Conservation (phyloP, 371 early-diverging fungal genomes). For the Saksenaea oblongispora region DNA sequence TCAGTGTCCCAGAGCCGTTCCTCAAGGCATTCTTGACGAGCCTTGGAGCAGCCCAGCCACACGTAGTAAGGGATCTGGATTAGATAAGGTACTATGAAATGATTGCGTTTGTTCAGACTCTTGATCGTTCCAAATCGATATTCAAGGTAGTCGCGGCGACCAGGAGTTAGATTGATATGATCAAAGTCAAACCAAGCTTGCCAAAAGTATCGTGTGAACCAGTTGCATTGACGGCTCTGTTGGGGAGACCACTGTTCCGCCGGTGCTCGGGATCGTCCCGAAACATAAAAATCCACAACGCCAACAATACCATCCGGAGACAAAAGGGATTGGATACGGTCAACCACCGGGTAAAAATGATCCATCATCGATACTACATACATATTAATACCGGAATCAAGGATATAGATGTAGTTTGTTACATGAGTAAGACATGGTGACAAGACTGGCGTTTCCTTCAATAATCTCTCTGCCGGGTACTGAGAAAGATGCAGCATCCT, state of each 20-base stretch:
- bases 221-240: slow-evolving; percentile 63
- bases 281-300: slow-evolving; percentile 81
- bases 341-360: slow-evolving; percentile 69
- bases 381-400: not conserved
- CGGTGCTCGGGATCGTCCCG: slow-evolving; percentile 57
- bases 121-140: slow-evolving; percentile 81
- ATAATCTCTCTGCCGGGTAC: slow-evolving; percentile 56
- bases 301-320: slow-evolving; percentile 74
- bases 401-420: slow-evolving; percentile 11
- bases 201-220: slow-evolving; percentile 85
- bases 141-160: slow-evolving; percentile 85
- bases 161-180: slow-evolving; percentile 76
- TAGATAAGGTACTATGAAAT: slow-evolving; percentile 69
- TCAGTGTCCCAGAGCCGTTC: slow-evolving; percentile 25
- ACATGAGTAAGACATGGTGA: slow-evolving; percentile 87
- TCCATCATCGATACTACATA: slow-evolving; percentile 82
- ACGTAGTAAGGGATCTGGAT: slow-evolving; percentile 87
- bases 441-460: slow-evolving; percentile 68
- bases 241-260: slow-evolving; percentile 57
- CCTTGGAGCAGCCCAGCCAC: slow-evolving; percentile 68
- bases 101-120: slow-evolving; percentile 72
- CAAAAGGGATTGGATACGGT: slow-evolving; percentile 64
- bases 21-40: slow-evolving; percentile 19
- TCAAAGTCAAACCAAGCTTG: slow-evolving; percentile 78
- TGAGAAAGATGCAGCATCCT: slow-evolving; percentile 73